phyloP scores from a whole-genome alignment of 306 rosid species.

The Rosa rugosa region DNA sequence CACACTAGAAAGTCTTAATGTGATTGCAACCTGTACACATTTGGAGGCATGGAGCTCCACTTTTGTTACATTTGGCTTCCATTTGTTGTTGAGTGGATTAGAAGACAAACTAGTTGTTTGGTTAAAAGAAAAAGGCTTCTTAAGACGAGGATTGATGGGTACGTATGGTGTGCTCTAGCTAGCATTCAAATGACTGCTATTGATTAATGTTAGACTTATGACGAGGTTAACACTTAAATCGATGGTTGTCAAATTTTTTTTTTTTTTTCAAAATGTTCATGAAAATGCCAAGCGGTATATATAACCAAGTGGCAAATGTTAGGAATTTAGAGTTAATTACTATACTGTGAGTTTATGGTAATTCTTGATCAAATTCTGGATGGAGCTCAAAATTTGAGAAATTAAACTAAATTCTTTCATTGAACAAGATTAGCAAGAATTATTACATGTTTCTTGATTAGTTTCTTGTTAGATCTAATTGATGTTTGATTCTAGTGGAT shows the following conservation, averaged over 20 bases:
- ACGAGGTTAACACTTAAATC: not conserved
- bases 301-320: too few relatives aligned
- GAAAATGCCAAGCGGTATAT: too few relatives aligned
- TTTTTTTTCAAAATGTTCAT: too few relatives aligned
- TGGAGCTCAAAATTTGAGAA: too few relatives aligned
- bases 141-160: not conserved
- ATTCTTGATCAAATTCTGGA: too few relatives aligned
- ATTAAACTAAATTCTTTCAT: too few relatives aligned
- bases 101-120: not conserved
- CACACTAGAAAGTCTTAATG: not conserved
- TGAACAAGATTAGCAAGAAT: too few relatives aligned
- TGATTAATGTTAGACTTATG: not conserved
- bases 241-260: not conserved
- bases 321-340: too few relatives aligned
- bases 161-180: not conserved
- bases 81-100: slow-evolving; percentile 9
- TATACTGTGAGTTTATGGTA: too few relatives aligned
- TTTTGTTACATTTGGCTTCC: not conserved
- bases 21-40: not conserved
- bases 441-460: too few relatives aligned
- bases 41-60: slow-evolving; percentile 5
- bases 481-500: too few relatives aligned
- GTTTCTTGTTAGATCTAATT: too few relatives aligned
- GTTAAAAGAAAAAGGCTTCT: slow-evolving; percentile 5
- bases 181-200: not conserved